phyloP scores from a whole-genome alignment of 2,329 filamentous ascomycete species.

The Fusarium foetens region DNA sequence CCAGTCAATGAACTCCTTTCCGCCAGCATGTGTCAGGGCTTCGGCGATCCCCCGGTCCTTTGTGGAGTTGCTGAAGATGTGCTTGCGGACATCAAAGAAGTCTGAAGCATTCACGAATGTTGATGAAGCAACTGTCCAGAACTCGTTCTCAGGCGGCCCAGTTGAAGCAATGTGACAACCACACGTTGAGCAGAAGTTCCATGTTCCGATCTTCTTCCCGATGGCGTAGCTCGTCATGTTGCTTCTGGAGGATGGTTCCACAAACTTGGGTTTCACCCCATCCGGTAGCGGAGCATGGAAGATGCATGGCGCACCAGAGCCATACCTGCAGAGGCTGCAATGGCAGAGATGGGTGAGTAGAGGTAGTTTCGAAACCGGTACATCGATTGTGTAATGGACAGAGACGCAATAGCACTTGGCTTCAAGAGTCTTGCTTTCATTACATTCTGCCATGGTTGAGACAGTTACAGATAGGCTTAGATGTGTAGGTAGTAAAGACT shows the following conservation, averaged over 20 bases:
- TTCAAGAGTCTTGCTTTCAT: slow-evolving; percentile 50
- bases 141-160: slow-evolving; percentile 41
- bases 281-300: slow-evolving; percentile 54
- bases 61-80: slow-evolving; percentile 51
- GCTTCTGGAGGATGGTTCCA: slow-evolving; percentile 51
- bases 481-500: neutral
- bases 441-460: slow-evolving; percentile 32
- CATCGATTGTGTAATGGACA: slow-evolving; percentile 54
- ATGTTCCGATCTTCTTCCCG: slow-evolving; percentile 44
- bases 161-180: slow-evolving; percentile 57
- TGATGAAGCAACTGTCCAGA: slow-evolving; percentile 54
- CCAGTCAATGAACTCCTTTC: slow-evolving; percentile 47
- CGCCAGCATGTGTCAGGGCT: slow-evolving; percentile 49
- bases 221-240: slow-evolving; percentile 54
- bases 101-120: slow-evolving; percentile 52
- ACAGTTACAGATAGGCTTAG: neutral
- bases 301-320: slow-evolving; percentile 54
- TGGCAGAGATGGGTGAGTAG: slow-evolving; percentile 57
- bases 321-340: slow-evolving; percentile 58
- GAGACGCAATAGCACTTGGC: slow-evolving; percentile 59
- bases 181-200: slow-evolving; percentile 58
- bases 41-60: slow-evolving; percentile 52
- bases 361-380: slow-evolving; percentile 53
- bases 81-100: slow-evolving; percentile 50
- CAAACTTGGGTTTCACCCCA: slow-evolving; percentile 51